Base-by-base conservation (phyloP, 192 early-diverging fungal genomes). In the Powellomyces hirtus region DNA sequence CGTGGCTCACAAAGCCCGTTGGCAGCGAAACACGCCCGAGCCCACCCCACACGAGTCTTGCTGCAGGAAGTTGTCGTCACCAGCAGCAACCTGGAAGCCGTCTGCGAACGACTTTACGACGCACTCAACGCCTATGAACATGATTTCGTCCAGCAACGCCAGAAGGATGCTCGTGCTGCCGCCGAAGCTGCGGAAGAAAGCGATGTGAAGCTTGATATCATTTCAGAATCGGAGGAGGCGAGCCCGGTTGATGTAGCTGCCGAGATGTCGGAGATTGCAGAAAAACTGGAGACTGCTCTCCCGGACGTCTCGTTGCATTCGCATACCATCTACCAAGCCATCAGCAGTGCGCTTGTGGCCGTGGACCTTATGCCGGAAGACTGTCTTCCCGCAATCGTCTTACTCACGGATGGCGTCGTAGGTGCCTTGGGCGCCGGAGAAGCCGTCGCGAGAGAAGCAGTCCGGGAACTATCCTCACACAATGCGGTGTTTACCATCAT, bases 341-440 rank as follows among this genome's bases (percentile, higher is more conserved):
- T 85, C 4, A 76, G 79, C 16, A 26, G 66, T 40, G 81, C 53
- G 1, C 44, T 85, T 14, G 59, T 76, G 13, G 77, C 77, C 3
- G 57, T 85, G 52, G 51, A 71, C 22, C 68, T 83, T 0, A 35
- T 80, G 20, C 77, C 80, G 18, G 7, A 26, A 20, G 74, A 85
- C 53, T 56, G 44, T n/a, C 59, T 64, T 30, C 75, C 79, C 22
- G 70, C 64, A 6, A 44, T 85, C 4, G 75, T 85, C 10, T 65
- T 72, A 6, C 42, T 85, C 29, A 85, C 81, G 1, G 79, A 85
- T 62, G 84, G 84, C 0, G 81, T 85, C 26, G 59, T 61, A 5
- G 49, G 62, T 36, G 70, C 57, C 16, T 37, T 56, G 26, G 58
- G 66, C 29, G 63, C 68, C 35, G 71, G 71, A 2, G 80, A 80